A percentile compares a stretch with the other conserved stretches of the same genome.
Conservation (phyloP, 495 filamentous ascomycete genomes). For the Apodospora peruviana region DNA sequence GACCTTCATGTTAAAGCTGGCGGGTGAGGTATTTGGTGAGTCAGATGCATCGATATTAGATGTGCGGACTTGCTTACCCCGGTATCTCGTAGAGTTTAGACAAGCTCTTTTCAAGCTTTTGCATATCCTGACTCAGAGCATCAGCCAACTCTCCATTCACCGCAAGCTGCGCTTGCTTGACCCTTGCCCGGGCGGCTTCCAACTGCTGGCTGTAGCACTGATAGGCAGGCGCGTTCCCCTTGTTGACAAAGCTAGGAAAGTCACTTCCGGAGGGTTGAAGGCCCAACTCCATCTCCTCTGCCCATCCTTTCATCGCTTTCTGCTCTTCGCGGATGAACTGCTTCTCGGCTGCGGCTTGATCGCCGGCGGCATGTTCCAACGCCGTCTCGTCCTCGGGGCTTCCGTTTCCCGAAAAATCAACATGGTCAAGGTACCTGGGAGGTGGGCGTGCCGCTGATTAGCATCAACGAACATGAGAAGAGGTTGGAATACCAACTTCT, state of each 20-base stretch:
- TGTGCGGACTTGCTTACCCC: too few relatives aligned
- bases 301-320: neutral
- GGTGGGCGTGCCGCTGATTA: neutral
- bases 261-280: neutral
- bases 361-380: neutral
- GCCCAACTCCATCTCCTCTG: neutral
- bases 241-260: neutral
- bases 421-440: neutral
- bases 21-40: neutral
- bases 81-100: neutral
- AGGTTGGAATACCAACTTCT: neutral
- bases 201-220: too few relatives aligned
- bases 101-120: neutral
- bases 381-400: neutral
- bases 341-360: neutral
- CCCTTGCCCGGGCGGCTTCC: too few relatives aligned
- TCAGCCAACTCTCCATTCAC: neutral
- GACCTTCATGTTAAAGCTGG: neutral
- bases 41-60: neutral
- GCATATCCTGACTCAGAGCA: neutral
- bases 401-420: neutral
- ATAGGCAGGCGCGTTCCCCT: neutral
- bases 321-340: neutral
- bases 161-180: neutral
- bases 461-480: too few relatives aligned